A percentile compares a stretch with the other conserved stretches of the same genome.
These are phyloP conservation scores for Aegilops bicornis DNA, from an alignment of 176 grass and related monocot species.

Conservation along the genomic window DNA sequence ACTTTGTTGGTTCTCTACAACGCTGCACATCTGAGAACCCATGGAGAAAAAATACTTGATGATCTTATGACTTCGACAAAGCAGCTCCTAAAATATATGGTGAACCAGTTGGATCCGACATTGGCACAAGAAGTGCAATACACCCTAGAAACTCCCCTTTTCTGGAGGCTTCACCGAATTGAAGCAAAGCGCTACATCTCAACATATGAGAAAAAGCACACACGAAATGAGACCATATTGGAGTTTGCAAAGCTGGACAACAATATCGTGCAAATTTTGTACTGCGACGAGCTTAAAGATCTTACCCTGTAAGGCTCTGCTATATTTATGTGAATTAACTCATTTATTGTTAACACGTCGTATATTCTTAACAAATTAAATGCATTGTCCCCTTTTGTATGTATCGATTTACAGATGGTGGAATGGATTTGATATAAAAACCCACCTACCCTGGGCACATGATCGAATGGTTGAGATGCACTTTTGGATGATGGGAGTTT, in stretches of 20 bases:
- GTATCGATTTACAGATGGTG: constrained; percentile 36
- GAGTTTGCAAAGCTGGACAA: constrained; percentile 38
- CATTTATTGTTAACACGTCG: background rate
- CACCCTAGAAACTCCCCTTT: constrained; percentile 23
- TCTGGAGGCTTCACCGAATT: constrained; percentile 23
- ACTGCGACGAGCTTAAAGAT: constrained; percentile 35
- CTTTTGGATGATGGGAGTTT: no score
- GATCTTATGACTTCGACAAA: constrained; percentile 7
- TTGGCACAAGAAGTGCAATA: constrained; percentile 7
- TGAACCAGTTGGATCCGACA: background rate
- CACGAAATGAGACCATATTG: background rate
- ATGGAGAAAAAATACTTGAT: constrained; percentile 17
- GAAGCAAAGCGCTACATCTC: constrained; percentile 24
- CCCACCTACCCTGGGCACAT: constrained; percentile 7
- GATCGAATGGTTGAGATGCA: constrained; percentile 24
- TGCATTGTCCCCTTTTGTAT: no score
- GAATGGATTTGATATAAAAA: constrained; percentile 22
- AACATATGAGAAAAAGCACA: constrained; percentile 14
- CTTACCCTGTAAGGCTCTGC: constrained; percentile 5
- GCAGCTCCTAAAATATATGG: background rate
- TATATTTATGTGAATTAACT: background rate
- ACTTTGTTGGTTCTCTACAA: constrained; percentile 32
- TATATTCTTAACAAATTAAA: background rate
- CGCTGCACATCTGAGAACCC: constrained; percentile 4
- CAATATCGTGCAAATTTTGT: constrained; percentile 13